Evolutionary conservation across 805 yeast species (phyloP).

Genomic region (Torulaspora quercuum): DNA sequence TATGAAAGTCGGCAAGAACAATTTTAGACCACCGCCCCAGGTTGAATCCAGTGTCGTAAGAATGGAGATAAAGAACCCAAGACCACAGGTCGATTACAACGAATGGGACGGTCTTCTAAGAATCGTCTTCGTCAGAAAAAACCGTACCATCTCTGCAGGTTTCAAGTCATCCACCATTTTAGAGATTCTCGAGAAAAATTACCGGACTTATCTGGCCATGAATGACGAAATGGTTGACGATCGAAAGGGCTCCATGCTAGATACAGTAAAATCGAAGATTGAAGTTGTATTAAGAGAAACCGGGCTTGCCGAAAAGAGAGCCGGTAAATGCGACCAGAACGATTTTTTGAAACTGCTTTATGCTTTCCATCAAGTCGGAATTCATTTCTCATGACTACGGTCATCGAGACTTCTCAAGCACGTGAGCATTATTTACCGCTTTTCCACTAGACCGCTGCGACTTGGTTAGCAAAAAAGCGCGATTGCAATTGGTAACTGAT

Average conservation of each 20-base stretch:
- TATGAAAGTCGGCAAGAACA: constrained; percentile 96
- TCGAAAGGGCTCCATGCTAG: constrained; percentile 41
- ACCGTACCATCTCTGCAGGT: constrained; percentile 88
- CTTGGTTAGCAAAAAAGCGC: neutral
- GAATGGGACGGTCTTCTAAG: constrained; percentile 98
- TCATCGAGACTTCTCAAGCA: constrained; percentile 8
- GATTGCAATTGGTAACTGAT: neutral
- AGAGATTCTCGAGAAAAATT: constrained; percentile 81
- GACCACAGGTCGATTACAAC: constrained; percentile 89
- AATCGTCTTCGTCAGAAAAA: constrained; percentile 88
- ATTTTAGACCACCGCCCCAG: constrained; percentile 97
- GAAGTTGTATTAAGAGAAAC: constrained; percentile 74
- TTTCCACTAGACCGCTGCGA: neutral
- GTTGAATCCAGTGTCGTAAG: constrained; percentile 96
- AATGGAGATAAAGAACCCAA: constrained; percentile 84
- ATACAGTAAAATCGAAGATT: constrained; percentile 62
- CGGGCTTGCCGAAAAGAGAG: constrained; percentile 77
- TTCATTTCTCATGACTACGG: constrained; percentile 94
- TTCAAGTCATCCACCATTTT: constrained; percentile 79
- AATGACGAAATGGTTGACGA: constrained; percentile 44
- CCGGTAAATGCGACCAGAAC: constrained; percentile 92
- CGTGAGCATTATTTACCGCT: neutral
- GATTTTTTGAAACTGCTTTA: constrained; percentile 82
- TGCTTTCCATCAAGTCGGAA: constrained; percentile 95
- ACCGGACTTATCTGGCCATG: constrained; percentile 66